A percentile compares a stretch with the other conserved stretches of the same genome.
These are phyloP conservation scores for Bondarzewia mesenterica DNA, from an alignment of 1,284 basidiomycete genomes.

Conservation along the genomic window DNA sequence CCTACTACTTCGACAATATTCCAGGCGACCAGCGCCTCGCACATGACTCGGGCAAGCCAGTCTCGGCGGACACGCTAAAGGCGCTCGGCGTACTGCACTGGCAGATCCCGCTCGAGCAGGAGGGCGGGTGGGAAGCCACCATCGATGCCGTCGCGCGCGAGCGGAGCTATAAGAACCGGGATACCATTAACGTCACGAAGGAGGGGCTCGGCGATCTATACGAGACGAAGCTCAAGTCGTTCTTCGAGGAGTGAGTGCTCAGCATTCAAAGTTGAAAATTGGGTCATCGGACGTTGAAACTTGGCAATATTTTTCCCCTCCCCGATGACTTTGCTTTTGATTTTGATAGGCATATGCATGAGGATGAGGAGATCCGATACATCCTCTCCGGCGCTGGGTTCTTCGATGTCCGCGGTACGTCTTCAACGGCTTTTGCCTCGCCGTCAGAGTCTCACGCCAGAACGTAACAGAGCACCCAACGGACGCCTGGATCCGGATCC, in stretches of 20 bases:
- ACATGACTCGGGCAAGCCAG: constrained; percentile 59
- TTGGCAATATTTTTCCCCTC: background rate
- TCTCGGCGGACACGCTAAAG: constrained; percentile 39
- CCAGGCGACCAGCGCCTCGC: constrained; percentile 71
- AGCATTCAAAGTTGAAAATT: too few relatives aligned
- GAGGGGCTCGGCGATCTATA: constrained; percentile 71
- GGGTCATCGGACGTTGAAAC: background rate
- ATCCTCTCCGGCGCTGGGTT: constrained; percentile 76
- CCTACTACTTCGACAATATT: constrained; percentile 75
- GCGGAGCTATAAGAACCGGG: constrained; percentile 71
- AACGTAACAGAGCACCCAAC: constrained; percentile 35
- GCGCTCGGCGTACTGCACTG: constrained; percentile 56
- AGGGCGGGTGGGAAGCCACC: constrained; percentile 36
- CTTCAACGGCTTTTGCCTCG: background rate
- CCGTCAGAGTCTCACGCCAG: background rate
- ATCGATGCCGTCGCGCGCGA: constrained; percentile 56
- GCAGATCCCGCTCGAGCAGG: constrained; percentile 48
- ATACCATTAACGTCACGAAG: constrained; percentile 67
- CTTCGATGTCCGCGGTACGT: constrained; percentile 72
- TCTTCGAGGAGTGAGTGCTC: constrained; percentile 68
- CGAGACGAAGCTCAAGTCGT: constrained; percentile 70
- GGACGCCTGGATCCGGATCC: constrained; percentile 70
- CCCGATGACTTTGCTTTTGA: background rate
- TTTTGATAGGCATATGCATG: constrained; percentile 67
- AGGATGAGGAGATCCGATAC: constrained; percentile 88